Percentiles rank a stretch among this genome's conserved stretches.
These are phyloP conservation scores for Xylaria sp. DNA, from an alignment of 2,329 filamentous ascomycete genomes.

Conservation along the genomic window DNA sequence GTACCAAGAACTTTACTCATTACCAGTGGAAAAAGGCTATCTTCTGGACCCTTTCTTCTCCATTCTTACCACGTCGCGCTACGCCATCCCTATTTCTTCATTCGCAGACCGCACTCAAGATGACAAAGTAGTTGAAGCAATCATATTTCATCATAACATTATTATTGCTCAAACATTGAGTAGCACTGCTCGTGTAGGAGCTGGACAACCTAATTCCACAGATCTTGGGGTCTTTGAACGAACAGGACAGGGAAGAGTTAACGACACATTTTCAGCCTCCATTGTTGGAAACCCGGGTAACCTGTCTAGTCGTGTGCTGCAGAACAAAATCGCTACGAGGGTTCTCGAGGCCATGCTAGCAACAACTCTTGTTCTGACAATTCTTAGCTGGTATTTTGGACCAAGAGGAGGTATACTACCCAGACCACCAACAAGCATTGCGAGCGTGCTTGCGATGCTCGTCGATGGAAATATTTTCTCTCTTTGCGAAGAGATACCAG, in stretches of 20 bases:
- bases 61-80: background rate
- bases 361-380: background rate
- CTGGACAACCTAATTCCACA: too few relatives aligned
- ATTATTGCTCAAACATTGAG: too few relatives aligned
- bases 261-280: too few relatives aligned
- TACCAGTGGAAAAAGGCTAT: background rate
- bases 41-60: background rate
- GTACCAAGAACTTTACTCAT: too few relatives aligned
- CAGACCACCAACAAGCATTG: background rate
- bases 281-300: too few relatives aligned
- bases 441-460: background rate
- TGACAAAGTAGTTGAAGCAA: background rate
- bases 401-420: background rate
- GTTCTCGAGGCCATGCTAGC: background rate
- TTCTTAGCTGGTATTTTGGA: background rate
- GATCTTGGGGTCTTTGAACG: too few relatives aligned
- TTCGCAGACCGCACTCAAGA: background rate
- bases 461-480: background rate
- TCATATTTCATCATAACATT: background rate
- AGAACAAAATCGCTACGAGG: background rate
- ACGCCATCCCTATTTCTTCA: background rate
- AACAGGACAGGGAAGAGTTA: too few relatives aligned
- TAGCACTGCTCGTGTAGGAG: background rate
- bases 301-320: background rate
- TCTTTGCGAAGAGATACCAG: too few relatives aligned